phyloP scores from a whole-genome alignment of 768 basidiomycete species.

The Naganishia onofrii region DNA sequence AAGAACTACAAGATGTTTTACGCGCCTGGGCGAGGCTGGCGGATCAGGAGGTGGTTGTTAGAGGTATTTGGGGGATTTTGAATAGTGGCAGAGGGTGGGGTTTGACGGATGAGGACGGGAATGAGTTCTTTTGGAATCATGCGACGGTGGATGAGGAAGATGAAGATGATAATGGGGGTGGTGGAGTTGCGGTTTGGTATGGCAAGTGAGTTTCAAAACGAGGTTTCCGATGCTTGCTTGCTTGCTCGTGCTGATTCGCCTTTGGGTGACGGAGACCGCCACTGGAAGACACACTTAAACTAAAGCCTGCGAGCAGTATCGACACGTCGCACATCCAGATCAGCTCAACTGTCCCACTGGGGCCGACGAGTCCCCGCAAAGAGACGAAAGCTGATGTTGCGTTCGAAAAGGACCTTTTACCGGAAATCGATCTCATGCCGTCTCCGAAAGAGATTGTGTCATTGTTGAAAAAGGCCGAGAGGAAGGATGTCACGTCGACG shows the following conservation, averaged over 20 bases:
- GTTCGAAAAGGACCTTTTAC: constrained; percentile 55
- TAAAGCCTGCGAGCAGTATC: constrained; percentile 34
- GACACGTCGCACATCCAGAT: constrained; percentile 39
- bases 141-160: constrained; percentile 54
- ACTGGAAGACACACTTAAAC: constrained; percentile 37
- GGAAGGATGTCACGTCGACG: constrained; percentile 68
- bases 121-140: constrained; percentile 56
- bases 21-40: constrained; percentile 74
- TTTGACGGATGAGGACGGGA: constrained; percentile 58
- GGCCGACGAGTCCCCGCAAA: constrained; percentile 47
- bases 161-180: constrained; percentile 55
- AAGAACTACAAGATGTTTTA: constrained; percentile 63
- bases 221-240: neutral
- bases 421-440: constrained; percentile 63
- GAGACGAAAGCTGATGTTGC: constrained; percentile 52
- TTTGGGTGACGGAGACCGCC: constrained; percentile 2
- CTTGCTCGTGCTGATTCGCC: neutral
- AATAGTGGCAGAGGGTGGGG: constrained; percentile 43
- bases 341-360: constrained; percentile 57
- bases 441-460: constrained; percentile 69
- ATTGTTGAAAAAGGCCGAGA: constrained; percentile 65
- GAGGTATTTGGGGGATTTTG: constrained; percentile 64
- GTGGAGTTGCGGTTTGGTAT: constrained; percentile 14
- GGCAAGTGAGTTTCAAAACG: constrained; percentile 24
- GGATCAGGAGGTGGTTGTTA: constrained; percentile 58